phyloP scores from a whole-genome alignment of 1,284 basidiomycete species.

The Ceratobasidium sp. region DNA sequence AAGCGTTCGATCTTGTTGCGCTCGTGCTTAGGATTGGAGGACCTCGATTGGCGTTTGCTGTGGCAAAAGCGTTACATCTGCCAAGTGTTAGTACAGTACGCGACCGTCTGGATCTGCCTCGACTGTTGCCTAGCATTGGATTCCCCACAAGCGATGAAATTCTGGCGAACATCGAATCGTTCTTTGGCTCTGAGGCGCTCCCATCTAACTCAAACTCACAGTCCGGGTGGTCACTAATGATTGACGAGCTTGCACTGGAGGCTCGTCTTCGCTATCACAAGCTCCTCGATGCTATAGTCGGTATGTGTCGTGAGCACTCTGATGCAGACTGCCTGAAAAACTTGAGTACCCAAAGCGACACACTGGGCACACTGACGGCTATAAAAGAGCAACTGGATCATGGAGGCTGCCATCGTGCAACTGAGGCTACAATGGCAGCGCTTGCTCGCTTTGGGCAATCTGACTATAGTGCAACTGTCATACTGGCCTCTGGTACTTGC shows the following conservation, averaged over 20 bases:
- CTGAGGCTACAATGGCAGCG: conserved; percentile 8
- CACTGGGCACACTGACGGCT: not conserved
- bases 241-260: conserved; percentile 18
- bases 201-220: not conserved
- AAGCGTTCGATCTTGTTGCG: not conserved
- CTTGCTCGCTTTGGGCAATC: conserved; percentile 16
- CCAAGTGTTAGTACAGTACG: not conserved
- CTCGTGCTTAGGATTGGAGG: not conserved
- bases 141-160: conserved; percentile 7
- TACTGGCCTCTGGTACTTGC: conserved; percentile 11
- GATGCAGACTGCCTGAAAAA: not conserved
- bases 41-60: not conserved
- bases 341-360: not conserved
- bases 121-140: not conserved
- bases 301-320: conserved; percentile 16
- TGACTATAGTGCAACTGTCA: conserved; percentile 1
- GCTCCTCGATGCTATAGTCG: not conserved
- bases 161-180: not conserved
- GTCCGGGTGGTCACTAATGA: not conserved
- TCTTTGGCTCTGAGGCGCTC: not conserved
- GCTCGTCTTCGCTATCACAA: not conserved
- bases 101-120: not conserved
- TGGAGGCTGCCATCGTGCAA: conserved; percentile 4
- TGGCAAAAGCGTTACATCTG: not conserved
- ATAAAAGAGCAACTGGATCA: not conserved